Base-by-base conservation (phyloP, 257 asterid genomes). In the Solanum medicagineum region DNA sequence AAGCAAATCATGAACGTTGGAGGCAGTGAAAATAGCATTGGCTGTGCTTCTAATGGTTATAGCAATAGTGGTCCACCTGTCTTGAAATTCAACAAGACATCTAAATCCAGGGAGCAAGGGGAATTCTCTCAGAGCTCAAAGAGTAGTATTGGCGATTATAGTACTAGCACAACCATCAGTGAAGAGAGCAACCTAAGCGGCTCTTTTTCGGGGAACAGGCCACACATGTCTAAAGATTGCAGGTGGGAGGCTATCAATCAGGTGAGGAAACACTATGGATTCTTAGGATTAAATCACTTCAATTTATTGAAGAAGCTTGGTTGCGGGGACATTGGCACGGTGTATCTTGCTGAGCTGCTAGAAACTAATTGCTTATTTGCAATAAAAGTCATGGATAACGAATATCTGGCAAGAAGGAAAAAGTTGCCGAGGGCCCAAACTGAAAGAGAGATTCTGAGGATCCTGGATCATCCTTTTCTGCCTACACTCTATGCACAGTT, bases 181-280 rank as follows among this genome's bases (percentile, higher is more conserved):
- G 98, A 92, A 7, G 98, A 93, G 80, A 96, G 98, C 92, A 93
- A 92, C 92, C 85, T 90, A 87, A 96, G 96, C 13, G 92, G 96
- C 81, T 90, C 92, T 7, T 89, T 90, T 83, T 93, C 89, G 80
- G 88, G 92, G 22, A 93, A 81, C 84, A 96, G 93, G 86, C 98
- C 97, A 0, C 99, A 96, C 88, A 96, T 95, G 99, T 96, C 98
- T 10, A 94, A 90, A 88, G 97, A 96, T 83, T 74, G 86, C 47
- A 91, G 93, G 87, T 96, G 99, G 98, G 93, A 88, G 90, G 97
- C 97, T 19, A 90, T 93, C 86, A 89, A 88, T 75, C 86, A 68
- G 62, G 88, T 90, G 82, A 93, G 90, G 55, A 95, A 93, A 89
- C 92, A 89, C 36, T 87, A 86, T 51, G 93, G 92, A 81, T 89